phyloP scores from a whole-genome alignment of 192 early-diverging fungal genomes.

The Coemansia sp. region DNA sequence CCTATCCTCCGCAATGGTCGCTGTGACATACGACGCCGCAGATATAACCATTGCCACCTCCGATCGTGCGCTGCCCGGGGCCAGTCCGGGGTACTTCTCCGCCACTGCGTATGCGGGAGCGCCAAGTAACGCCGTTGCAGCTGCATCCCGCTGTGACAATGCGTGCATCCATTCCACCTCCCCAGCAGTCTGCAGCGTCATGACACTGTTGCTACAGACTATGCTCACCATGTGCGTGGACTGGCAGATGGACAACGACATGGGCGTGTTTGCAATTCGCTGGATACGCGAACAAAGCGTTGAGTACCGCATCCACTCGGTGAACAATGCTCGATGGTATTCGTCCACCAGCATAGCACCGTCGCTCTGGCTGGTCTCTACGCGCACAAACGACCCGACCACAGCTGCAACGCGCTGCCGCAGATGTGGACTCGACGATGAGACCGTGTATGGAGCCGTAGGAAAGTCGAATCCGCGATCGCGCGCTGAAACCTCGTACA shows the following conservation, averaged over 20 bases:
- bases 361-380: constrained; percentile 16
- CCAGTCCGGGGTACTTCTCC: constrained; percentile 23
- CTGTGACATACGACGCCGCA: constrained; percentile 22
- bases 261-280: constrained; percentile 30
- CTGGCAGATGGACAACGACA: constrained; percentile 28
- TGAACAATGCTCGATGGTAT: constrained; percentile 39
- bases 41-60: constrained; percentile 29
- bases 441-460: constrained; percentile 17
- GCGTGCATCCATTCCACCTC: constrained; percentile 45
- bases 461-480: constrained; percentile 38
- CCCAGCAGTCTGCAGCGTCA: constrained; percentile 25
- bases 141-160: constrained; percentile 18
- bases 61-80: constrained; percentile 17
- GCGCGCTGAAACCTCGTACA: constrained; percentile 32
- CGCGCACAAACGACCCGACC: constrained; percentile 38
- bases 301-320: constrained; percentile 56
- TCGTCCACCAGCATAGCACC: constrained; percentile 23
- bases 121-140: constrained; percentile 34
- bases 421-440: constrained; percentile 24
- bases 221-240: constrained; percentile 37
- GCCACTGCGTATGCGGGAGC: constrained; percentile 18
- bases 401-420: constrained; percentile 27
- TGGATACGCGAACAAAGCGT: constrained; percentile 51
- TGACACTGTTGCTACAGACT: constrained; percentile 18
- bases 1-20: constrained; percentile 11